Evolutionary conservation across 768 basidiomycete species (phyloP).

Genomic region (Pleurotus djamor): DNA sequence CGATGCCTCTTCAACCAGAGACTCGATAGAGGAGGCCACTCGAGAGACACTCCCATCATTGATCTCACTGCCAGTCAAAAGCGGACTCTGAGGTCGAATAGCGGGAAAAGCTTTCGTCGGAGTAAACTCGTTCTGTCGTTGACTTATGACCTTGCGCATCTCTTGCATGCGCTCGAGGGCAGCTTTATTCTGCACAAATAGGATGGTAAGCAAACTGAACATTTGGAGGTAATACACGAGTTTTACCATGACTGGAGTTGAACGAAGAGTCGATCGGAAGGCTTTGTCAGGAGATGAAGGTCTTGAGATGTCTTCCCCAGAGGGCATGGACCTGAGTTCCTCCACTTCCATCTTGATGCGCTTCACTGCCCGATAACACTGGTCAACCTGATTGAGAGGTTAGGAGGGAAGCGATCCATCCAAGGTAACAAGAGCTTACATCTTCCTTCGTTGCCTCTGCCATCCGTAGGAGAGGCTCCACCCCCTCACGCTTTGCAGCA

Average conservation of each 20-base stretch:
- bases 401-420: background rate
- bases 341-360: conserved; percentile 73
- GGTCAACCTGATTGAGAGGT: conserved; percentile 54
- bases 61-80: background rate
- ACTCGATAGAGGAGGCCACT: conserved; percentile 45
- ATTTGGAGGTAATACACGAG: no score
- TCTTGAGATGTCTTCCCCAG: conserved; percentile 33
- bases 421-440: conserved; percentile 38
- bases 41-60: background rate
- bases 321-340: conserved; percentile 23
- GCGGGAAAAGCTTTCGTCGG: conserved; percentile 37
- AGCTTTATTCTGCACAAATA: conserved; percentile 55
- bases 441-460: conserved; percentile 62
- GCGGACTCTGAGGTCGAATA: conserved; percentile 16
- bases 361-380: conserved; percentile 69
- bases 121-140: conserved; percentile 52
- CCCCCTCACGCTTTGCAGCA: conserved; percentile 30
- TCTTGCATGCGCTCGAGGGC: conserved; percentile 81
- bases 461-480: conserved; percentile 44
- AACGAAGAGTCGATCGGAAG: conserved; percentile 43
- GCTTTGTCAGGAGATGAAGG: conserved; percentile 61
- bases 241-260: conserved; percentile 37
- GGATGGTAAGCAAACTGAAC: no score
- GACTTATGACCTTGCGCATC: conserved; percentile 73
- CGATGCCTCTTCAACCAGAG: conserved; percentile 57